These are phyloP conservation scores for Amanita rimosa DNA, from an alignment of 768 basidiomycete species.

Conservation along the genomic window DNA sequence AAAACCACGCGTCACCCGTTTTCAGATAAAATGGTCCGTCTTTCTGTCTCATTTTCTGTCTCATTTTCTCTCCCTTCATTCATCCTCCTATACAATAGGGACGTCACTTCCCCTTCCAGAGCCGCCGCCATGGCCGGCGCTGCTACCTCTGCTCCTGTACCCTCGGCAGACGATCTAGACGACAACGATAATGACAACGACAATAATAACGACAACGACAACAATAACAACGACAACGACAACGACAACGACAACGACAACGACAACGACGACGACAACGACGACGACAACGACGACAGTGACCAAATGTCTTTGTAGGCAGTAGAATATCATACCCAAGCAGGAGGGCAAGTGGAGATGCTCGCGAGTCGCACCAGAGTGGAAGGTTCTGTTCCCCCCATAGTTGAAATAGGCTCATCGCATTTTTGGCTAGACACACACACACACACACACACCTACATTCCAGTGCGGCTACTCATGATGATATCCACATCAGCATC, in stretches of 20 bases:
- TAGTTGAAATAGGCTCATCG: no score
- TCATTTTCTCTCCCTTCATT: conserved; percentile 2
- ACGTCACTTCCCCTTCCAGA: conserved; percentile 42
- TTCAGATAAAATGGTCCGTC: conserved; percentile 77
- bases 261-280: conserved; percentile 18
- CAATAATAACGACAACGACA: no score
- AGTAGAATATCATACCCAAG: no score
- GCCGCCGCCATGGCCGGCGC: conserved; percentile 40
- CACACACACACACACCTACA: no score
- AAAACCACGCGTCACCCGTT: conserved; percentile 90
- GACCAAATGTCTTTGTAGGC: no score
- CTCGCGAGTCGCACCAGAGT: no score
- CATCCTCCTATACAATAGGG: conserved; percentile 29
- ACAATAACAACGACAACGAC: conserved; percentile 14
- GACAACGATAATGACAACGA: conserved; percentile 16
- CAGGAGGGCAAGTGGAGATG: no score
- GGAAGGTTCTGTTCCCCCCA: no score
- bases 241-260: conserved; percentile 19
- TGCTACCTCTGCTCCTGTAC: conserved; percentile 61
- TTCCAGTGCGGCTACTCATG: no score
- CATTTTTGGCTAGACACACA: no score
- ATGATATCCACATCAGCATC: no score
- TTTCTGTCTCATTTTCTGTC: background rate
- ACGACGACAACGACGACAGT: no score
- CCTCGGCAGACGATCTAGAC: conserved; percentile 60